These are phyloP conservation scores for Dalbergia cochinchinensis DNA, from an alignment of 306 rosid species.

Conservation along the genomic window DNA sequence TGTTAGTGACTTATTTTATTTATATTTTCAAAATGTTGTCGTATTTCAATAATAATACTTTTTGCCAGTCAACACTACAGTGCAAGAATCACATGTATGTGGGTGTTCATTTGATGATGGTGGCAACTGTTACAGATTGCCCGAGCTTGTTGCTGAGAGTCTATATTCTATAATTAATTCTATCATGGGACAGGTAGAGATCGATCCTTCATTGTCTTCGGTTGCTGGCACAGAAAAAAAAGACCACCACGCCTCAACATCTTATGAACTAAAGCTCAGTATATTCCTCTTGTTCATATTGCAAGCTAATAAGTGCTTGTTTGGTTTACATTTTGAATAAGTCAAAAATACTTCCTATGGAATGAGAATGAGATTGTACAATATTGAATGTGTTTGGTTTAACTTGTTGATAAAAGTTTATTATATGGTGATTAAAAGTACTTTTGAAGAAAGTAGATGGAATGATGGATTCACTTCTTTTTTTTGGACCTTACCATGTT, in stretches of 20 bases:
- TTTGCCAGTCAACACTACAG: background rate
- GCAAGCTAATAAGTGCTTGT: background rate
- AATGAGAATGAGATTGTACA: too few species aligned
- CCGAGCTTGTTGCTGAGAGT: constrained; percentile 45
- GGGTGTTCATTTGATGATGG: constrained; percentile 23
- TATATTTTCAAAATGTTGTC: background rate
- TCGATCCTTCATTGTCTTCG: constrained; percentile 30
- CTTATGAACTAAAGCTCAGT: background rate
- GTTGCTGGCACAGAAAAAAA: constrained; percentile 53
- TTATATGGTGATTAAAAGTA: too few species aligned
- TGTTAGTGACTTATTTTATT: background rate
- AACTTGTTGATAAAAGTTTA: too few species aligned
- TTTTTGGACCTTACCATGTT: constrained; percentile 1
- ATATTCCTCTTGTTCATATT: background rate
- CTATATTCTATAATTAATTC: background rate
- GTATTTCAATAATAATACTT: background rate
- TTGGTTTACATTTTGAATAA: background rate
- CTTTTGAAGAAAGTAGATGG: too few species aligned
- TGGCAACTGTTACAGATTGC: constrained; percentile 36
- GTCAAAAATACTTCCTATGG: too few species aligned
- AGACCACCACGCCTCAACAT: background rate
- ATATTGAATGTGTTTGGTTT: too few species aligned
- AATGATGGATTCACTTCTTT: background rate
- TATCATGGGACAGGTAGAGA: constrained; percentile 22
- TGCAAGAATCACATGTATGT: background rate